These are phyloP conservation scores for Exserohilum turcica DNA, from an alignment of 2,329 filamentous ascomycete genomes.

Conservation along the genomic window DNA sequence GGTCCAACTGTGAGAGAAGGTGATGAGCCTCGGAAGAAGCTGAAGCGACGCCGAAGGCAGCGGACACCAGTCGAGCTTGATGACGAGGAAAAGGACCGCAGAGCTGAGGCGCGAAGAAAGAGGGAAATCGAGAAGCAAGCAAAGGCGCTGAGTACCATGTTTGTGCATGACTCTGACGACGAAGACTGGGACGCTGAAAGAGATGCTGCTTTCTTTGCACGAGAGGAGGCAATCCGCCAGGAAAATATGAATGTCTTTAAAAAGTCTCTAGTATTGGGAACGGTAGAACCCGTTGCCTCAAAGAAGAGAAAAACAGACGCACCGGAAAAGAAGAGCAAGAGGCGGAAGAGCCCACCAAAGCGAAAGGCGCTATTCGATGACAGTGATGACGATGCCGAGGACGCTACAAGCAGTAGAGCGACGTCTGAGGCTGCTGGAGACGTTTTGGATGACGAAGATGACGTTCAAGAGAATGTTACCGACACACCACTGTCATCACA, in stretches of 20 bases:
- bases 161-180: conserved; percentile 83
- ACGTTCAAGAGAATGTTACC: conserved; percentile 35
- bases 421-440: conserved; percentile 29
- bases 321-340: conserved; percentile 31
- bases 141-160: conserved; percentile 83
- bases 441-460: conserved; percentile 25
- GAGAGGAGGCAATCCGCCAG: conserved; percentile 70
- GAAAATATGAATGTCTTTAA: conserved; percentile 58
- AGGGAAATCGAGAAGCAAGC: conserved; percentile 76
- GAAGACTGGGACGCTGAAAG: conserved; percentile 82
- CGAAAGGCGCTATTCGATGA: conserved; percentile 39
- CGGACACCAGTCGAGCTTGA: conserved; percentile 63
- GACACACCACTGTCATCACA: conserved; percentile 52
- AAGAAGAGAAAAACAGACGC: conserved; percentile 46
- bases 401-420: conserved; percentile 33
- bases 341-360: conserved; percentile 39
- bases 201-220: conserved; percentile 75
- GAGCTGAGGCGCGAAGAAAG: conserved; percentile 65
- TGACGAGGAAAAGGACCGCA: conserved; percentile 64
- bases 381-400: conserved; percentile 34
- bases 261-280: conserved; percentile 51
- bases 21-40: conserved; percentile 59
- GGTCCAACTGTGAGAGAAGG: conserved; percentile 64
- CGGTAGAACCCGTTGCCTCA: conserved; percentile 36
- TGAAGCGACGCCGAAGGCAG: conserved; percentile 65